These are phyloP conservation scores for Yarrowia sp. DNA, from an alignment of 805 yeast genomes.

Conservation along the genomic window DNA sequence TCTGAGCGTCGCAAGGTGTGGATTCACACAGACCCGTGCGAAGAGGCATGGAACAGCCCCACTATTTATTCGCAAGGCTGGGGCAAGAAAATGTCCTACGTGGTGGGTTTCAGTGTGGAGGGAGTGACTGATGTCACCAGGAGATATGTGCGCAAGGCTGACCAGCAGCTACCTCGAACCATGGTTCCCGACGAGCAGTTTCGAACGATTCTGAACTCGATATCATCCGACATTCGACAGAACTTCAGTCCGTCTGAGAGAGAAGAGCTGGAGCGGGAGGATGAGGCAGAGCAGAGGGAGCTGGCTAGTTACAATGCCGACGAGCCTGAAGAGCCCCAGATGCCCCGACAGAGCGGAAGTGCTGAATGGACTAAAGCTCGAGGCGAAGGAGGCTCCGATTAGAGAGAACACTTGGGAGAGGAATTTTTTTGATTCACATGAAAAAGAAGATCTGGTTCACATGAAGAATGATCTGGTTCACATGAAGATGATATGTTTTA, in stretches of 20 bases:
- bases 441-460: too few relatives aligned
- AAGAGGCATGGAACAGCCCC: slow-evolving; percentile 80
- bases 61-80: slow-evolving; percentile 73
- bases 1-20: slow-evolving; percentile 60
- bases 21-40: slow-evolving; percentile 90
- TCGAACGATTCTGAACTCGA: slow-evolving; percentile 36
- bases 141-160: slow-evolving; percentile 54
- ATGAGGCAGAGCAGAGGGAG: slow-evolving; percentile 34
- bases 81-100: slow-evolving; percentile 93
- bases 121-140: slow-evolving; percentile 67
- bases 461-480: too few relatives aligned
- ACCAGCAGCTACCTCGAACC: slow-evolving; percentile 48
- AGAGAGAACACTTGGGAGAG: too few relatives aligned
- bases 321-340: slow-evolving; percentile 27
- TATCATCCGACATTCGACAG: slow-evolving; percentile 42
- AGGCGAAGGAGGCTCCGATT: slow-evolving; percentile 64
- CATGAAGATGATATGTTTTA: too few relatives aligned
- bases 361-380: slow-evolving; percentile 70
- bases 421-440: too few relatives aligned
- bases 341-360: slow-evolving; percentile 73
- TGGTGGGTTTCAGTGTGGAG: slow-evolving; percentile 57
- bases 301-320: slow-evolving; percentile 30
- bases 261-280: slow-evolving; percentile 41
- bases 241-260: slow-evolving; percentile 40
- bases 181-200: slow-evolving; percentile 45